phyloP scores from a whole-genome alignment of 164 flowering plant genomes.

The Dillenia turbinata region DNA sequence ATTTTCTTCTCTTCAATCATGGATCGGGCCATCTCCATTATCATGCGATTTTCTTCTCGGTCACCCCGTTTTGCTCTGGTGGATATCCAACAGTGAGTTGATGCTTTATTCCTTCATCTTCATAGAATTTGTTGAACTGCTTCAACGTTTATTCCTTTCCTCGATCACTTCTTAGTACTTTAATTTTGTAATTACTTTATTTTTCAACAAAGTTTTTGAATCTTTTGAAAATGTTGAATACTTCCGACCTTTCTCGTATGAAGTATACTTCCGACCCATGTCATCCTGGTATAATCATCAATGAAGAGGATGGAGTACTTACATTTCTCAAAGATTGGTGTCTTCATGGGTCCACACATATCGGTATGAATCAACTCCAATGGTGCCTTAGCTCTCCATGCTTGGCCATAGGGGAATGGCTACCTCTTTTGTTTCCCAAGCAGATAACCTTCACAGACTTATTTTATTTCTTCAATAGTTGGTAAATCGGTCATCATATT shows the following conservation, averaged over 20 bases:
- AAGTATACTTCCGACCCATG: conserved; percentile 5
- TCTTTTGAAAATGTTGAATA: background rate
- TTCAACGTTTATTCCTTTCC: no score
- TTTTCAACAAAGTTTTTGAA: no score
- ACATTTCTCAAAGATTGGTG: background rate
- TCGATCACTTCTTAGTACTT: no score
- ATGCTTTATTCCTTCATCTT: no score
- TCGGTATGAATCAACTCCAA: conserved; percentile 3
- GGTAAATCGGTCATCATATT: background rate
- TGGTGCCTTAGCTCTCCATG: conserved; percentile 1
- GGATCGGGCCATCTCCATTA: background rate
- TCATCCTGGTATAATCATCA: background rate
- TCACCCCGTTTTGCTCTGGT: background rate
- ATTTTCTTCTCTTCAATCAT: background rate
- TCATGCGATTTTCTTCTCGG: background rate
- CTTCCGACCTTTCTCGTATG: background rate
- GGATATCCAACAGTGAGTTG: background rate
- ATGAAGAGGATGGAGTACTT: background rate
- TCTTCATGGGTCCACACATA: conserved; percentile 1
- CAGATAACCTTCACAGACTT: no score
- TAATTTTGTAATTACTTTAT: no score
- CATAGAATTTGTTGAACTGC: no score
- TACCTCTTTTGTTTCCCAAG: no score
- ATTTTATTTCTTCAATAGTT: background rate
- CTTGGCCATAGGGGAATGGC: background rate